These are phyloP conservation scores for Pseudogymnoascus sp. DNA, from an alignment of 2,329 filamentous ascomycete genomes.

Conservation along the genomic window DNA sequence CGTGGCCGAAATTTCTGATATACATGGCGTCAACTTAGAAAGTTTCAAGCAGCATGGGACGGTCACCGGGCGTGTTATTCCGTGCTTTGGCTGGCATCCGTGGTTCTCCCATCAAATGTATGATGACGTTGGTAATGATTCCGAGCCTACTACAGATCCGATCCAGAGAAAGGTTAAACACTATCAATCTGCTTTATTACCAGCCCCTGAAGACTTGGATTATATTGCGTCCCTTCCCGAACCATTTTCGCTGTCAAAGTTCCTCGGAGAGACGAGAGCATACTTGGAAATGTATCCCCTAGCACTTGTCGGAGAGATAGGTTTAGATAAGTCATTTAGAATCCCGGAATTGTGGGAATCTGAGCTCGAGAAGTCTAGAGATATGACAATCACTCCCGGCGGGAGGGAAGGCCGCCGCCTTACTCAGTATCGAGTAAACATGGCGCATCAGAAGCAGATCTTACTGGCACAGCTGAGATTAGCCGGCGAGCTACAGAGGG, in stretches of 20 bases:
- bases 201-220: conserved; percentile 39
- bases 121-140: conserved; percentile 38
- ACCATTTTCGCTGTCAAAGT: conserved; percentile 50
- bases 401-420: conserved; percentile 60
- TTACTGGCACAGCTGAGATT: conserved; percentile 61
- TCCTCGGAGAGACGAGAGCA: conserved; percentile 46
- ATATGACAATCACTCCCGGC: conserved; percentile 52
- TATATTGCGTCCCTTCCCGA: conserved; percentile 46
- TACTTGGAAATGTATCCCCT: conserved; percentile 49
- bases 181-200: conserved; percentile 57
- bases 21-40: conserved; percentile 37
- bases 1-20: conserved; percentile 51
- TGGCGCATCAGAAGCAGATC: conserved; percentile 59
- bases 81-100: conserved; percentile 80
- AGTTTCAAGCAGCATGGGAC: conserved; percentile 13
- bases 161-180: conserved; percentile 42
- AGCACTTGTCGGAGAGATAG: conserved; percentile 68
- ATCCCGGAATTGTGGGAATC: conserved; percentile 53
- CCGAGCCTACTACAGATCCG: conserved; percentile 24
- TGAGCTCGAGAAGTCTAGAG: conserved; percentile 31
- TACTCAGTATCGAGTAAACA: conserved; percentile 57
- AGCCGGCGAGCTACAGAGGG: conserved; percentile 58
- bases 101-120: conserved; percentile 78
- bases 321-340: conserved; percentile 68
- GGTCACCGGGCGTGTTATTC: conserved; percentile 41